Base-by-base conservation (phyloP, 2,329 filamentous ascomycete genomes). In the Neofusicoccum ribis region DNA sequence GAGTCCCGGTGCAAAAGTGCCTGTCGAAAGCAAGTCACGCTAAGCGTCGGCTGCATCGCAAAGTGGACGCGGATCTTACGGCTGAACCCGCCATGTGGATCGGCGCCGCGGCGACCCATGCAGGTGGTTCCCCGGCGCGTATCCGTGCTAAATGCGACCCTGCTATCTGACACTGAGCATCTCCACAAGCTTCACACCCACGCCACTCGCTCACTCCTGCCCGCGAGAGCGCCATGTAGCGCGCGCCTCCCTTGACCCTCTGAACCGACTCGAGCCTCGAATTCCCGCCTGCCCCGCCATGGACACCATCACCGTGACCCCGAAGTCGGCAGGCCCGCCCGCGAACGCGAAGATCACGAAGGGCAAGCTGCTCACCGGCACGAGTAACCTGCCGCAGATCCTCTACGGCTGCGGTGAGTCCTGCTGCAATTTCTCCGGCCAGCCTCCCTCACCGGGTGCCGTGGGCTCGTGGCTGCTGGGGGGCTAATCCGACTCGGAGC, bases 341-440 rank as follows among this genome's bases (percentile, higher is more conserved):
- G 67, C 70, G 39, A 61, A 61, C 31, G 41, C 56, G 37, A 66
- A 62, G 50, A 72, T 79, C 66, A 75, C 79, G 63, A 79, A 79
- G 68, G 75, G 75, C 65, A 74, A 76, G 23, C 74, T 77, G 27
- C 72, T 78, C 23, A 75, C 74, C 2, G 75, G 71, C 58, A 77
- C 47, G 17, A 65, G 74, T 68, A 74, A 78, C 68, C 74, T 80
- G 66, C 74, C 76, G 17, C 75, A 78, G 66, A 78, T 79, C 17
- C 74, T 73, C 14, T 80, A 78, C 67, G 80, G 79, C 65, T 81
- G 79, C 67, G 75, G 79, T 80, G 69, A 47, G 64, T 64, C 6
- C 20, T 54, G 17, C 14, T 15, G 31, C 5, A 15, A n/a, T 15
- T 14, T 17, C 20, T 31, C 41, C 23, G 34, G 27, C 20, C 5